Evolutionary conservation across 768 basidiomycete genomes (phyloP).

Genomic region (Boletellus sp.): DNA sequence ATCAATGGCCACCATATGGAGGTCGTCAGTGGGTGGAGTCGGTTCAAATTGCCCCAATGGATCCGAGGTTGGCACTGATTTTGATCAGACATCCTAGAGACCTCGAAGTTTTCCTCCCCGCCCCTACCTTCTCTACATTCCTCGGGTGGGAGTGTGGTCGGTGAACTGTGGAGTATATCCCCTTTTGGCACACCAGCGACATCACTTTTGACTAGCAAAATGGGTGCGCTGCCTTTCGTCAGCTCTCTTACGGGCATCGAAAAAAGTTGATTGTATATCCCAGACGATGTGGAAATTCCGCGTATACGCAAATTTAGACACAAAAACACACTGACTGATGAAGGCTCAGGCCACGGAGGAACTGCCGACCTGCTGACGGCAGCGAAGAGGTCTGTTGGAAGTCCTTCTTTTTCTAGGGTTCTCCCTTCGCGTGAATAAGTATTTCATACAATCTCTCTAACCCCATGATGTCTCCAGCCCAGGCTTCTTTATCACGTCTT

Average conservation of each 20-base stretch:
- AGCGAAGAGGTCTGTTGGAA: slow-evolving; percentile 21
- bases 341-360: neutral
- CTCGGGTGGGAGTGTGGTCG: slow-evolving; percentile 43
- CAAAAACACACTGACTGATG: slow-evolving; percentile 12
- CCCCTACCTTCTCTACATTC: slow-evolving; percentile 34
- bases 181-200: slow-evolving; percentile 43
- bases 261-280: slow-evolving; percentile 5
- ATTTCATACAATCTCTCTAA: slow-evolving; percentile 21
- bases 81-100: slow-evolving; percentile 13
- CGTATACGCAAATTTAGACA: slow-evolving; percentile 46
- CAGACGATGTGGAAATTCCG: slow-evolving; percentile 55
- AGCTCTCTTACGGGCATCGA: neutral
- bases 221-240: slow-evolving; percentile 39
- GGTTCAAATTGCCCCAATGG: slow-evolving; percentile 21
- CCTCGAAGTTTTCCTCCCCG: slow-evolving; percentile 41
- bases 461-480: slow-evolving; percentile 27
- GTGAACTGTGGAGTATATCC: slow-evolving; percentile 49
- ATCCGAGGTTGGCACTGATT: slow-evolving; percentile 4
- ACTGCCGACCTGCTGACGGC: slow-evolving; percentile 12
- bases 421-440: slow-evolving; percentile 17
- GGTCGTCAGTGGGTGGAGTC: slow-evolving; percentile 65
- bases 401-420: slow-evolving; percentile 10
- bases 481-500: slow-evolving; percentile 33
- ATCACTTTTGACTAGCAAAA: slow-evolving; percentile 41
- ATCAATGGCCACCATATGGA: slow-evolving; percentile 50